Evolutionary conservation across 441 rosid species (phyloP).

Genomic region (Francoa sonchifolia): DNA sequence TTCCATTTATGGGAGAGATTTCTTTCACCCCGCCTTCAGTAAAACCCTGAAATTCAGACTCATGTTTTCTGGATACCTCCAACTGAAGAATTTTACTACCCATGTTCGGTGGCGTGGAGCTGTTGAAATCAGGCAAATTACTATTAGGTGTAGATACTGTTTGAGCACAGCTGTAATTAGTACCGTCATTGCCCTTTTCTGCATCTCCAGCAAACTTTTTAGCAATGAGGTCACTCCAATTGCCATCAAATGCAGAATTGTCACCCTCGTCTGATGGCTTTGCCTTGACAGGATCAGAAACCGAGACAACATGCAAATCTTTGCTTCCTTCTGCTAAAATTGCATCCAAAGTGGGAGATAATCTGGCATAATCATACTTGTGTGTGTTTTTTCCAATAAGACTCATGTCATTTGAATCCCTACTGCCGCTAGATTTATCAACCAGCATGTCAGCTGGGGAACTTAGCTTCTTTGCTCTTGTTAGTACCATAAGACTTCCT

Average conservation of each 20-base stretch:
- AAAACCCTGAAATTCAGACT: too few relatives aligned
- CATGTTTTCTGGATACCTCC: constrained; percentile 5
- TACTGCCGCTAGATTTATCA: constrained; percentile 37
- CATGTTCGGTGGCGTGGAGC: constrained; percentile 8
- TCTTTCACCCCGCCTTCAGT: too few relatives aligned
- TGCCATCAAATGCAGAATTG: constrained; percentile 12
- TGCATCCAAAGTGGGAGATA: constrained; percentile 69
- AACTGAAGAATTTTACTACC: constrained; percentile 13
- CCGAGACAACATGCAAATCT: constrained; percentile 19
- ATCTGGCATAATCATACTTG: constrained; percentile 52
- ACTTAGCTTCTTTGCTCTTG: constrained; percentile 36
- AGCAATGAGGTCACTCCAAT: constrained; percentile 11
- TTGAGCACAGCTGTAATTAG: constrained; percentile 15
- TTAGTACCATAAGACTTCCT: constrained; percentile 55
- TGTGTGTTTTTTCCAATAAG: constrained; percentile 51
- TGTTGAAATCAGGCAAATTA: constrained; percentile 14
- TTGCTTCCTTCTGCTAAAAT: constrained; percentile 44
- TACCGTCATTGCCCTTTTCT: constrained; percentile 15
- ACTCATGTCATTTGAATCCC: constrained; percentile 83
- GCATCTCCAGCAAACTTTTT: constrained; percentile 12
- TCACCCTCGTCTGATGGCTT: constrained; percentile 14
- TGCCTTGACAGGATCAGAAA: constrained; percentile 12
- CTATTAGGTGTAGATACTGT: constrained; percentile 10
- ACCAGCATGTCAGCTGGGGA: constrained; percentile 18
- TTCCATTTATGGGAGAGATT: constrained; percentile 10